phyloP scores from a whole-genome alignment of 1,284 basidiomycete genomes.

The Irpex lacteus region DNA sequence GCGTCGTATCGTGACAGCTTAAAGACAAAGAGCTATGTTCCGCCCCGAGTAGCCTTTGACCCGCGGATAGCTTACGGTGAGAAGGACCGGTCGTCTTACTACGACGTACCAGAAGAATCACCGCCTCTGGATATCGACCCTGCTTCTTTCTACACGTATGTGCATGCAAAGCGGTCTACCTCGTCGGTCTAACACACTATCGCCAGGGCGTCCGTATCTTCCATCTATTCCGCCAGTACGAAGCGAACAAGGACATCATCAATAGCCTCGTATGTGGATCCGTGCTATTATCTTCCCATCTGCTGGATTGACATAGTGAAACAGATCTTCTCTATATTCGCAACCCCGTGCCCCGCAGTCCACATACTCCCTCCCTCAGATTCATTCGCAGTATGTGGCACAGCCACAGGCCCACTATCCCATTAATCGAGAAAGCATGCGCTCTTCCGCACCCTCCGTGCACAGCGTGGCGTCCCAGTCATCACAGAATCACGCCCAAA shows the following conservation, averaged over 20 bases:
- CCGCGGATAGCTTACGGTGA: conserved; percentile 45
- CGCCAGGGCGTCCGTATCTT: conserved; percentile 11
- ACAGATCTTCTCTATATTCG: not conserved
- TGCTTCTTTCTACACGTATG: conserved; percentile 57
- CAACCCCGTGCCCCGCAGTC: not conserved
- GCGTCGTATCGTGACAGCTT: conserved; percentile 3
- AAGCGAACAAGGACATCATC: not conserved
- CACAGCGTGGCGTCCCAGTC: not conserved
- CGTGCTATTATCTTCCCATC: not conserved
- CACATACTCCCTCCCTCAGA: not conserved
- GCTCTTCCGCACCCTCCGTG: conserved; percentile 9
- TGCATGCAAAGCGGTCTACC: not conserved
- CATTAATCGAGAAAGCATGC: not conserved
- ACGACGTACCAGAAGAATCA: conserved; percentile 13
- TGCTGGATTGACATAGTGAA: not conserved
- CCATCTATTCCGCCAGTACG: conserved; percentile 7
- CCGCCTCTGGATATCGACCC: conserved; percentile 27
- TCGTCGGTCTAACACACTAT: not conserved
- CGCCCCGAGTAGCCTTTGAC: conserved; percentile 33
- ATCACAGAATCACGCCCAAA: not conserved
- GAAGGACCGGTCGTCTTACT: conserved; percentile 12
- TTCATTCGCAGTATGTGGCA: not conserved
- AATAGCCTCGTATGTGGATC: conserved; percentile 2
- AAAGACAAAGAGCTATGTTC: not conserved
- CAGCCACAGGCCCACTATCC: conserved; percentile 2